Evolutionary conservation across 306 rosid genomes (phyloP).

Genomic region (Cucurbita maxima): DNA sequence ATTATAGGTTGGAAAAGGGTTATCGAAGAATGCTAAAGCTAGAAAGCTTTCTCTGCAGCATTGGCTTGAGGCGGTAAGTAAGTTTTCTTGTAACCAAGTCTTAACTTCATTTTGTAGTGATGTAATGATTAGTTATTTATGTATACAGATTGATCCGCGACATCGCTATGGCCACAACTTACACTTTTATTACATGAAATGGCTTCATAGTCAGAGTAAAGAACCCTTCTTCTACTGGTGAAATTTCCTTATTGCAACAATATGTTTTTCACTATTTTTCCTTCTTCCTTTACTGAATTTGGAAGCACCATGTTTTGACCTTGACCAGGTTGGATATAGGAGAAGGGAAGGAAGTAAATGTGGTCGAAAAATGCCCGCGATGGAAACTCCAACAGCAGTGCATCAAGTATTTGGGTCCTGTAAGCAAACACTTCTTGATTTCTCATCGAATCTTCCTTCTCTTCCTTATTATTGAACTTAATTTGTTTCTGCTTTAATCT

Average conservation of each 20-base stretch:
- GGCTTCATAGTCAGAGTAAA: constrained; percentile 83
- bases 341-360: constrained; percentile 84
- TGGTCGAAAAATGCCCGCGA: constrained; percentile 59
- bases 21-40: constrained; percentile 80
- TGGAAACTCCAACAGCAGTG: constrained; percentile 82
- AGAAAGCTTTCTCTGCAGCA: constrained; percentile 94
- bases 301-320: not conserved
- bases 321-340: constrained; percentile 82
- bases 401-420: constrained; percentile 95
- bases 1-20: constrained; percentile 92
- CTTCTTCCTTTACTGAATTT: not conserved
- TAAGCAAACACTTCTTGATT: constrained; percentile 26
- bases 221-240: constrained; percentile 99
- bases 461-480: constrained; percentile 6
- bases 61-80: constrained; percentile 98
- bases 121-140: constrained; percentile 5
- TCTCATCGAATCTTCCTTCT: not conserved
- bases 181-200: constrained; percentile 64
- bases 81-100: not conserved
- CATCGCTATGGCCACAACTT: constrained; percentile 98
- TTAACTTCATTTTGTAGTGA: constrained; percentile 5
- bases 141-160: constrained; percentile 79
- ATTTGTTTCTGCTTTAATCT: constrained; percentile 5
- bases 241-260: not conserved
- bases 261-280: not conserved